Evolutionary conservation across 495 filamentous ascomycete species (phyloP).

Genomic region (Massariosphaeria phaeospora): DNA sequence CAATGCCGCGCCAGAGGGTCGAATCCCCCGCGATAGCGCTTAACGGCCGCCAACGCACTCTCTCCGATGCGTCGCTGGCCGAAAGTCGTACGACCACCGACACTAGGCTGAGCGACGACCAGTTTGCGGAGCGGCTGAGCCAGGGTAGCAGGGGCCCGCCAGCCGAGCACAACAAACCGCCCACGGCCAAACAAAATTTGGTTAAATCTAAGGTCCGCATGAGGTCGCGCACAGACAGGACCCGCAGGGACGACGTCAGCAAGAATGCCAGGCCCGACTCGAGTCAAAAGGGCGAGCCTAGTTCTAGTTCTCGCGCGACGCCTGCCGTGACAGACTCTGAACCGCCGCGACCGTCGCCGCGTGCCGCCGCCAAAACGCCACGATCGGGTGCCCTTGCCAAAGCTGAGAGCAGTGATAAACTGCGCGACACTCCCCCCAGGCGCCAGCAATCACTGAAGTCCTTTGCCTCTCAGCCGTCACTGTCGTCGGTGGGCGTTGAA

Average conservation of each 20-base stretch:
- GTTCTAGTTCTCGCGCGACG: conserved; percentile 8
- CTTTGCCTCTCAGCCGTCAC: conserved; percentile 22
- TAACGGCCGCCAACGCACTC: conserved; percentile 18
- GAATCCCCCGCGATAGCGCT: conserved; percentile 11
- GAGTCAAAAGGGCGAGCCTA: conserved; percentile 14
- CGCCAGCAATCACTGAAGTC: conserved; percentile 25
- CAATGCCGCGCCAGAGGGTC: background rate
- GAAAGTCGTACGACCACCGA: conserved; percentile 22
- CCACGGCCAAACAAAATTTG: conserved; percentile 22
- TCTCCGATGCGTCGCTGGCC: conserved; percentile 17
- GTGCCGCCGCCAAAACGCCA: conserved; percentile 12
- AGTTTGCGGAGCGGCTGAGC: conserved; percentile 22
- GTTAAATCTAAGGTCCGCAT: conserved; percentile 32
- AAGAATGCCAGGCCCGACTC: conserved; percentile 11
- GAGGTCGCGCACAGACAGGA: conserved; percentile 23
- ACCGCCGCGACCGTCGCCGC: conserved; percentile 1
- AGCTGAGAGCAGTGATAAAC: conserved; percentile 29
- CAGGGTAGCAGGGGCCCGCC: conserved; percentile 12
- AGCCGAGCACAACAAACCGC: background rate
- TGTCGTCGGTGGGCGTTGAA: conserved; percentile 7
- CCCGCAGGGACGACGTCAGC: conserved; percentile 8
- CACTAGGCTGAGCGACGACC: conserved; percentile 27
- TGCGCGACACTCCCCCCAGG: conserved; percentile 19
- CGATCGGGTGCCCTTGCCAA: conserved; percentile 22
- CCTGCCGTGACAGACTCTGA: background rate